These are phyloP conservation scores for Teunomyces funiuensis DNA, from an alignment of 805 yeast genomes.

Conservation along the genomic window DNA sequence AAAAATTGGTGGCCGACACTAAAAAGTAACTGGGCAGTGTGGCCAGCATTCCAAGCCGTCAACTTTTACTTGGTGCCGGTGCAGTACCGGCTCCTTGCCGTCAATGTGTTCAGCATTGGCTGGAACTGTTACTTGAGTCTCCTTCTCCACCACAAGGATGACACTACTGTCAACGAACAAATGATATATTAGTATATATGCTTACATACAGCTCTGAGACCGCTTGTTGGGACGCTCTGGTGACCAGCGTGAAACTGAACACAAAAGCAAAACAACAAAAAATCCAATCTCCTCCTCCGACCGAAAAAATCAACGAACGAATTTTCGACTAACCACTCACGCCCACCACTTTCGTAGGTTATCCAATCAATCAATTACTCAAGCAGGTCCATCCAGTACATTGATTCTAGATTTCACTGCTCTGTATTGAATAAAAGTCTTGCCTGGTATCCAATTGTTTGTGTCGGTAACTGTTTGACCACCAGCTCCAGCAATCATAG, in stretches of 20 bases:
- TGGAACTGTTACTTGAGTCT: conserved; percentile 83
- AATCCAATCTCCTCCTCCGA: conserved; percentile 1
- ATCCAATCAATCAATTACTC: conserved; percentile 1
- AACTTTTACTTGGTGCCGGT: conserved; percentile 79
- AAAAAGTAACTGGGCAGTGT: conserved; percentile 74
- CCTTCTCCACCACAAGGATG: conserved; percentile 20
- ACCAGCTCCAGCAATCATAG: not conserved
- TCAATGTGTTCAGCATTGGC: conserved; percentile 67
- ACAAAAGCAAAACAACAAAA: conserved; percentile 3
- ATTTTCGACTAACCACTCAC: conserved; percentile 1
- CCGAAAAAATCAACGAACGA: conserved; percentile 5
- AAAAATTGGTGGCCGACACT: conserved; percentile 67
- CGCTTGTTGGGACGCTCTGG: conserved; percentile 1
- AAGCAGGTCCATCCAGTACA: not conserved
- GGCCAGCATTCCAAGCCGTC: conserved; percentile 84
- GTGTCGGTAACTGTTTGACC: too few relatives aligned
- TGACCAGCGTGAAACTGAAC: conserved; percentile 3
- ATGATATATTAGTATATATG: too few relatives aligned
- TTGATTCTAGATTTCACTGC: not conserved
- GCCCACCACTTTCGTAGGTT: conserved; percentile 5
- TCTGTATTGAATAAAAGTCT: not conserved
- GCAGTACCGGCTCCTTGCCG: conserved; percentile 64
- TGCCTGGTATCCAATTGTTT: not conserved
- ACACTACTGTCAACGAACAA: too few relatives aligned
- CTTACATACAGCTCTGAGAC: too few relatives aligned